Evolutionary conservation across 2,329 filamentous ascomycete genomes (phyloP).

Genomic region (Ophiostoma montium): DNA sequence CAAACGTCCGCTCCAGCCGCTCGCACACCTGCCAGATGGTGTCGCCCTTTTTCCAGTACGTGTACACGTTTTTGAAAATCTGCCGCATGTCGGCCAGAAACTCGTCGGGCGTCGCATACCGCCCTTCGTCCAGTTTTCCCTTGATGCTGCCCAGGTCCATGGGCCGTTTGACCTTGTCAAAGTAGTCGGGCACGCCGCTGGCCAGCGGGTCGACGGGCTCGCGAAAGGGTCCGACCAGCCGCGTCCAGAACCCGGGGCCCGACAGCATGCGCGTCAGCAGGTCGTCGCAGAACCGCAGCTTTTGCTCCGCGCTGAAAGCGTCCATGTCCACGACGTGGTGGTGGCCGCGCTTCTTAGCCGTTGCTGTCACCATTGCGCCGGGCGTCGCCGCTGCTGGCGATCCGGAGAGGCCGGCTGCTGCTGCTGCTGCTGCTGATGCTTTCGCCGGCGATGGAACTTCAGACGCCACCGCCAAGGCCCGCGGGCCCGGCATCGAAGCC

Average conservation of each 20-base stretch:
- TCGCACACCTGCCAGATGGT: slow-evolving; percentile 41
- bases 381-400: background rate
- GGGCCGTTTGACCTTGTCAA: slow-evolving; percentile 43
- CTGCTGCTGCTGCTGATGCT: background rate
- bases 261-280: slow-evolving; percentile 46
- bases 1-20: slow-evolving; percentile 39
- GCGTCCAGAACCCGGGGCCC: slow-evolving; percentile 51
- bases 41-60: slow-evolving; percentile 44
- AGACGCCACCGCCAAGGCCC: background rate
- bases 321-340: slow-evolving; percentile 13
- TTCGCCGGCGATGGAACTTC: background rate
- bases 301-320: slow-evolving; percentile 26
- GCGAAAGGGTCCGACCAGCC: slow-evolving; percentile 48
- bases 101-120: slow-evolving; percentile 37
- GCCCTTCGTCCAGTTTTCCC: slow-evolving; percentile 39
- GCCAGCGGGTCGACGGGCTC: slow-evolving; percentile 40
- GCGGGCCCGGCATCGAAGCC: background rate
- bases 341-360: background rate
- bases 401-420: background rate
- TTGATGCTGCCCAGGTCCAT: slow-evolving; percentile 51
- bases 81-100: slow-evolving; percentile 44
- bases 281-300: slow-evolving; percentile 44
- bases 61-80: slow-evolving; percentile 50
- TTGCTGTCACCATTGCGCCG: background rate
- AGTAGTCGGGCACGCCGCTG: slow-evolving; percentile 47